These are phyloP conservation scores for Rhizophora mangle DNA, from an alignment of 345 rosid species.

Conservation along the genomic window DNA sequence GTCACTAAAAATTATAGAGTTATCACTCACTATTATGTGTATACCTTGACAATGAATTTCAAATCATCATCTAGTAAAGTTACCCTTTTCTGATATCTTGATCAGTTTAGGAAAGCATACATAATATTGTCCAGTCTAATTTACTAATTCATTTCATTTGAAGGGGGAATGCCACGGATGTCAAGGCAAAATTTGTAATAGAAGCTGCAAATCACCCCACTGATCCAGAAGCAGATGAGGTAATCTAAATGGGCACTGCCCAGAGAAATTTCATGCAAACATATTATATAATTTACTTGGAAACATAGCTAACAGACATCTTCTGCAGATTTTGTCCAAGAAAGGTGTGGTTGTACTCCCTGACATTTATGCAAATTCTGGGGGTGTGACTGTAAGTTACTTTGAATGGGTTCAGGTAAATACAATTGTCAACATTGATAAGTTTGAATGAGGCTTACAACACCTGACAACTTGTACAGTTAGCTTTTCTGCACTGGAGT, in stretches of 20 bases:
- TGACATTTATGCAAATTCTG: conserved; percentile 27
- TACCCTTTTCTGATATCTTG: no score
- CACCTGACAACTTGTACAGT: no score
- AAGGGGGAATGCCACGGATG: conserved; percentile 19
- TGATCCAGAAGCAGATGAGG: conserved; percentile 30
- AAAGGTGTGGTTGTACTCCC: conserved; percentile 27
- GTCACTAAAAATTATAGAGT: background rate
- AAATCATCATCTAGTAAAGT: no score
- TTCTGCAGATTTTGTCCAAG: conserved; percentile 22
- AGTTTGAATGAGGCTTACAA: no score
- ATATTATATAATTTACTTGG: background rate
- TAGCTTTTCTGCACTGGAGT: no score
- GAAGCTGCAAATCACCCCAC: conserved; percentile 27
- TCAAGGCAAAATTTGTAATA: conserved; percentile 19
- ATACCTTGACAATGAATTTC: no score
- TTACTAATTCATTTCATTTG: background rate
- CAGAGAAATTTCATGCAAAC: background rate
- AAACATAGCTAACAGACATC: background rate
- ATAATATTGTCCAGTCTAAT: background rate
- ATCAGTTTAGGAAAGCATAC: no score
- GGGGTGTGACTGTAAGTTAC: conserved; percentile 27
- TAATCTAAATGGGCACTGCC: background rate
- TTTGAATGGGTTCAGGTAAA: conserved; percentile 30
- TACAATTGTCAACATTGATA: no score
- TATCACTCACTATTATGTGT: no score